A percentile compares a stretch with the other conserved stretches of the same genome.
phyloP scores from a whole-genome alignment of 441 rosid genomes.

The Populus hybrid region DNA sequence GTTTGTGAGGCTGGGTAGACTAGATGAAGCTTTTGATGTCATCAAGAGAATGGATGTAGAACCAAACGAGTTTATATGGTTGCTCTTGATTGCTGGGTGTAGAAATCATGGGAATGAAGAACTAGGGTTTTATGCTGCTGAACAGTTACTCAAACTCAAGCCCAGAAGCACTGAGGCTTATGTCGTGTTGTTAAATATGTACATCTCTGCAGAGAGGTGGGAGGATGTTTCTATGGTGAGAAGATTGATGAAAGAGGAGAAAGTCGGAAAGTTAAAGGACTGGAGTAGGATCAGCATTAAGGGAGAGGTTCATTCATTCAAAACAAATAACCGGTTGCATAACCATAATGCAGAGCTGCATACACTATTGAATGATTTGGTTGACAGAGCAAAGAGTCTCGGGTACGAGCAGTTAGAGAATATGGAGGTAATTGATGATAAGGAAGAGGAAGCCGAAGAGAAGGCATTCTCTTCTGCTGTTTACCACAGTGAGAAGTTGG shows the following conservation, averaged over 20 bases:
- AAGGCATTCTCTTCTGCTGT: slow-evolving; percentile 20
- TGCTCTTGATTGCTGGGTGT: slow-evolving; percentile 41
- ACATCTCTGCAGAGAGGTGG: slow-evolving; percentile 36
- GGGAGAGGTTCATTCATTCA: slow-evolving; percentile 40
- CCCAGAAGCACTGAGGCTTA: slow-evolving; percentile 34
- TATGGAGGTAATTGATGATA: slow-evolving; percentile 19
- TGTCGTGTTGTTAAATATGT: slow-evolving; percentile 31
- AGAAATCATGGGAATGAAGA: slow-evolving; percentile 35
- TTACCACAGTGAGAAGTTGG: slow-evolving; percentile 45
- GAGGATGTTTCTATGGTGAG: slow-evolving; percentile 35
- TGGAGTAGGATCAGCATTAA: slow-evolving; percentile 53
- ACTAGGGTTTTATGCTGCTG: slow-evolving; percentile 42
- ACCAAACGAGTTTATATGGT: slow-evolving; percentile 43
- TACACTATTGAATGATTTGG: slow-evolving; percentile 35
- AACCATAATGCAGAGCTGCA: slow-evolving; percentile 22
- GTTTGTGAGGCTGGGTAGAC: slow-evolving; percentile 38
- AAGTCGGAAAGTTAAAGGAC: slow-evolving; percentile 26
- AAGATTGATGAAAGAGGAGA: slow-evolving; percentile 33
- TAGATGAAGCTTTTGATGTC: slow-evolving; percentile 44
- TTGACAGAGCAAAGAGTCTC: slow-evolving; percentile 30
- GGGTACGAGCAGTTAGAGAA: slow-evolving; percentile 26
- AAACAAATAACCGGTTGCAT: slow-evolving; percentile 21
- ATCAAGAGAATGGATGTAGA: slow-evolving; percentile 35
- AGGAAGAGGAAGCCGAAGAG: slow-evolving; percentile 17
- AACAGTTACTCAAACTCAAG: slow-evolving; percentile 40